phyloP scores from a whole-genome alignment of 2,329 filamentous ascomycete species.

The Aspergillus piperis region DNA sequence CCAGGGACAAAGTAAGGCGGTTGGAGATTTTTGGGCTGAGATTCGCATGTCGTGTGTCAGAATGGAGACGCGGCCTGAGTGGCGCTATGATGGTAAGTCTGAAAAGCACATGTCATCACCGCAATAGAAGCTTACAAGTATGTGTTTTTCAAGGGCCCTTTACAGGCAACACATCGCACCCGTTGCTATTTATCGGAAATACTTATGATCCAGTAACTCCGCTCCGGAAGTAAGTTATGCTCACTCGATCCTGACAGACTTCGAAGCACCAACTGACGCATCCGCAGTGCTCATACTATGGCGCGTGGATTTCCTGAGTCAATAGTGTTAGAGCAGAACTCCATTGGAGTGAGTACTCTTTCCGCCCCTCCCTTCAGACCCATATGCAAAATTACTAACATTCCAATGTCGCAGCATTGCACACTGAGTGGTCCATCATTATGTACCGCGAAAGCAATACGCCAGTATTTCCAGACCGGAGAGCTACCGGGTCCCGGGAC shows the following conservation, averaged over 20 bases:
- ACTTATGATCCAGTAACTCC: slow-evolving; percentile 5
- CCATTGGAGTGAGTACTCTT: slow-evolving; percentile 1
- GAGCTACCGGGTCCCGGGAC: slow-evolving; percentile 1
- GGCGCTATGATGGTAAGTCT: background rate
- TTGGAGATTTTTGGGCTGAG: slow-evolving; percentile 4
- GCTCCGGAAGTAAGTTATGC: slow-evolving; percentile 1
- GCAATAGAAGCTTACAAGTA: background rate
- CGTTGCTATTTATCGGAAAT: slow-evolving; percentile 5
- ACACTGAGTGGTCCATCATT: slow-evolving; percentile 1
- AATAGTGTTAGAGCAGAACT: slow-evolving; percentile 5
- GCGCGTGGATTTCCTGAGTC: background rate
- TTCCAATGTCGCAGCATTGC: slow-evolving; percentile 4
- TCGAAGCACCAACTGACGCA: background rate
- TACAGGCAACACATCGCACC: slow-evolving; percentile 5
- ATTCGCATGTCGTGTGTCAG: slow-evolving; percentile 1
- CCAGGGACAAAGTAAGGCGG: background rate
- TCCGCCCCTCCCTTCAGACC: background rate
- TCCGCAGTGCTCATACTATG: background rate
- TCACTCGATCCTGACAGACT: background rate
- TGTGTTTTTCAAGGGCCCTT: background rate
- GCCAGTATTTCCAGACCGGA: slow-evolving; percentile 8
- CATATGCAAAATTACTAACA: background rate
- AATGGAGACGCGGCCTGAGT: background rate
- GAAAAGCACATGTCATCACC: background rate
- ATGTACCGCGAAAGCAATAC: background rate